Base-by-base conservation (phyloP, 345 rosid species). In the Cardamine chenopodiifolia region DNA sequence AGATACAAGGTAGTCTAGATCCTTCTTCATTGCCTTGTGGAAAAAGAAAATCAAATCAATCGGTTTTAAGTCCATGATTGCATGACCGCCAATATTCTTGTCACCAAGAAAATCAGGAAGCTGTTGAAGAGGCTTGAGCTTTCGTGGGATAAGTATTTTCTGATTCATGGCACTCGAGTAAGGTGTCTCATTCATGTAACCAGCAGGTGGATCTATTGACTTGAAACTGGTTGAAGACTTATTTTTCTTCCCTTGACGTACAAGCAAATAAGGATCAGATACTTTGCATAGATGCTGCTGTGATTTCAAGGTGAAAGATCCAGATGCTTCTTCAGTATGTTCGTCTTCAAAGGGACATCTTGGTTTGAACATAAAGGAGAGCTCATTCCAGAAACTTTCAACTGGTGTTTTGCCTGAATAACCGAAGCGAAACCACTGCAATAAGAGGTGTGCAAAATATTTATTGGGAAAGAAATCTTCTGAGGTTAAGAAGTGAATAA, bases 1-100 rank as follows among this genome's bases (percentile, higher is more conserved):
- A 44, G 60, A 49, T 56, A 92, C 91, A 60, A 92, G 89, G 68
- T 85, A 80, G 49, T 84, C 87, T 72, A 90, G 68, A 60, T 89
- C 95, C 50, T 86, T 90, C 84, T 84, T 88, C 62, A 89, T 73
- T 23, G 95, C 96, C 86, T 83, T 90, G 78, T 92, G 95, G 84
- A 85, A 86, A 75, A 84, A 85, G 79, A 87, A 89, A 50, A 90
- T 80, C 63, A 90, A 72, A 60, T 90, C 91, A 15, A 89, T 65
- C 3, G 98, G 96, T 54, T 76, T 72, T 64, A 86, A 82, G 62
- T 80, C 82, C 70, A 74, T 59, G 19, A 19, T 1, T 61, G 13
- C 60, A n/a, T 74, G 71, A 74, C 66, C 20, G 23, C 37, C 25
- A 73, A 52, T 63, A 42, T 62, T 76, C 74, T 81, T 82, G 47